Percentiles rank a stretch among this genome's conserved stretches.
Conservation (phyloP, 345 rosid genomes). For the Chamaenerion angustifolium region DNA sequence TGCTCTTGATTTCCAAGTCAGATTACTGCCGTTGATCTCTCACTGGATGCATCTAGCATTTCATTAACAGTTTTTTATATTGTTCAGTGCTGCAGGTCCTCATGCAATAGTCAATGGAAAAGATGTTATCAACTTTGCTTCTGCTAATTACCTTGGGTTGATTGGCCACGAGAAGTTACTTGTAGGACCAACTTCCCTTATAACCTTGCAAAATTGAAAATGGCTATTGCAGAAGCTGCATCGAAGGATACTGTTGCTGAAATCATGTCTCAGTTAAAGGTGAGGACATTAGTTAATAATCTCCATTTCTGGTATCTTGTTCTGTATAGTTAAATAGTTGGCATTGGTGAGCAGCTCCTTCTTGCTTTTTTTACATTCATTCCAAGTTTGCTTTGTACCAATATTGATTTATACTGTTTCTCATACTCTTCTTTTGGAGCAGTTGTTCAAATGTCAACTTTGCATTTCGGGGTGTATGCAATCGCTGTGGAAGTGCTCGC, state of each 20-base stretch:
- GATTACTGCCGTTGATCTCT: too few species aligned
- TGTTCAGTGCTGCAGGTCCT: conserved; percentile 81
- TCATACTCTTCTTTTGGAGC: too few species aligned
- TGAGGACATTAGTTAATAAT: conserved; percentile 4
- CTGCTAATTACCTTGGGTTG: too few species aligned
- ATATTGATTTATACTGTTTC: too few species aligned
- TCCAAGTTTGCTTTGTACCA: too few species aligned
- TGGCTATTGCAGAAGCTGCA: conserved; percentile 54
- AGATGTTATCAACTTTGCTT: conserved; percentile 88
- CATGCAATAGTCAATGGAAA: conserved; percentile 67
- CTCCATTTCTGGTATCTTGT: not conserved
- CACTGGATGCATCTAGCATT: too few species aligned
- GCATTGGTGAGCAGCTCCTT: too few species aligned
- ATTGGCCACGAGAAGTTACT: conserved; percentile 71
- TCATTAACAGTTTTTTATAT: not conserved
- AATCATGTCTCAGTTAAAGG: conserved; percentile 75
- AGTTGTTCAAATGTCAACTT: too few species aligned
- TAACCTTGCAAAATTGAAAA: conserved; percentile 38
- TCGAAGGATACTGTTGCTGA: conserved; percentile 59
- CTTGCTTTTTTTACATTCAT: too few species aligned
- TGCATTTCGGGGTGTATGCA: too few species aligned
- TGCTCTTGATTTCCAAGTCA: conserved; percentile 9
- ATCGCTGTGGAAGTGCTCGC: too few species aligned
- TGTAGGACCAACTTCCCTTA: conserved; percentile 26
- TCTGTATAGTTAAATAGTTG: conserved; percentile 4